Evolutionary conservation across 2,329 filamentous ascomycete genomes (phyloP).

Genomic region (Cercospora janseana): DNA sequence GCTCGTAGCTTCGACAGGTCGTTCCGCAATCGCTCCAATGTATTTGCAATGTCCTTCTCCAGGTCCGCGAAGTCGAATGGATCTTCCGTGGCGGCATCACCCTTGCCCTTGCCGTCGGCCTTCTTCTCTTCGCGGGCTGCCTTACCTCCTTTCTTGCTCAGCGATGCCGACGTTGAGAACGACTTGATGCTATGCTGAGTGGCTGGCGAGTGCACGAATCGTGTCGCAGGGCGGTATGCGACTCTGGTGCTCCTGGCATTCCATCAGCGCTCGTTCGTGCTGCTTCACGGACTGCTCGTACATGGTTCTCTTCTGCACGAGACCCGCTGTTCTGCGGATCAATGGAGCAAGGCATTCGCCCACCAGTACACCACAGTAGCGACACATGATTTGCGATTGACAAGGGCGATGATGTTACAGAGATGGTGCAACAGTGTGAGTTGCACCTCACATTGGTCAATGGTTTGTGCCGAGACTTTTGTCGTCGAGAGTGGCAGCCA

Average conservation of each 20-base stretch:
- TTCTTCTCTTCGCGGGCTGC: constrained; percentile 43
- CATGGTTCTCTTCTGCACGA: constrained; percentile 10
- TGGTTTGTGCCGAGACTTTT: neutral
- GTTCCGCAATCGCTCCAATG: constrained; percentile 57
- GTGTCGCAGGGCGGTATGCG: constrained; percentile 19
- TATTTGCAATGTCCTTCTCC: constrained; percentile 55
- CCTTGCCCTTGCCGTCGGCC: constrained; percentile 36
- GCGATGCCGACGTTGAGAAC: constrained; percentile 46
- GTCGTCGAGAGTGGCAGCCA: neutral
- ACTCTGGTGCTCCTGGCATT: constrained; percentile 7
- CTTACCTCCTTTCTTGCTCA: constrained; percentile 56
- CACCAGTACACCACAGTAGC: constrained; percentile 11
- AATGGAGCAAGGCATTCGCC: constrained; percentile 15
- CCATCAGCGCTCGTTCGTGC: neutral
- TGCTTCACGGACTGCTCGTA: neutral
- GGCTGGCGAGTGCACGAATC: neutral
- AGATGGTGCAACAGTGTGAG: neutral
- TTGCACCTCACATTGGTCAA: neutral
- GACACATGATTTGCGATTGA: constrained; percentile 8
- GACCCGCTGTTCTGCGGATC: constrained; percentile 1
- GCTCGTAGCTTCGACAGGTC: constrained; percentile 62
- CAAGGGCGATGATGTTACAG: neutral
- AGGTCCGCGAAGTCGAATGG: constrained; percentile 61
- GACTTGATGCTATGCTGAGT: constrained; percentile 1
- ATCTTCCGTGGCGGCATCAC: constrained; percentile 46